A percentile compares a stretch with the other conserved stretches of the same genome.
These are phyloP conservation scores for Eucalyptus tenuipes DNA, from an alignment of 345 rosid genomes.

Conservation along the genomic window DNA sequence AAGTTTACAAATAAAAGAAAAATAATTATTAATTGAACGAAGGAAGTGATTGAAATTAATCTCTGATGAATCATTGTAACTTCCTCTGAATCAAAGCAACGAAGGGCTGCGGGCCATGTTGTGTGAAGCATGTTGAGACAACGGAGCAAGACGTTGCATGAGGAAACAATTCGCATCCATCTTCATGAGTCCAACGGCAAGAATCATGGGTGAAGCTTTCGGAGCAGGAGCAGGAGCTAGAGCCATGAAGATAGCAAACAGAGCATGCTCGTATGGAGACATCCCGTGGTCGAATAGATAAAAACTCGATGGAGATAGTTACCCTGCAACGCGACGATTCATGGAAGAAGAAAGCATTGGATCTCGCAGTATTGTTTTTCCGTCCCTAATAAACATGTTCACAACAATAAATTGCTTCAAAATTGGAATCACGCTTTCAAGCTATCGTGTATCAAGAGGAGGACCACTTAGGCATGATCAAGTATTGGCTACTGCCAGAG, in stretches of 20 bases:
- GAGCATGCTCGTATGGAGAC: background rate
- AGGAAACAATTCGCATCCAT: background rate
- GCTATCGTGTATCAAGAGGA: background rate
- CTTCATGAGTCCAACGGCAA: background rate
- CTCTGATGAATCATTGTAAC: background rate
- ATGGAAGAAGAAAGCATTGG: too few species aligned
- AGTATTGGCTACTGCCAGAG: background rate
- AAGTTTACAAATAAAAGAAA: too few species aligned
- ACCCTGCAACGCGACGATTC: background rate
- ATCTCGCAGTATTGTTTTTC: too few species aligned
- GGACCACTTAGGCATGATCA: background rate
- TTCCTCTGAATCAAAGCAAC: background rate
- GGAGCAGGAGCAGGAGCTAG: background rate
- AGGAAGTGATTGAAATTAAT: background rate
- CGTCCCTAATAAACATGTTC: background rate
- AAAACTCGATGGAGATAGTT: background rate
- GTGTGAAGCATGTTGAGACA: background rate
- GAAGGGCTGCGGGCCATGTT: background rate
- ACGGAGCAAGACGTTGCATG: background rate
- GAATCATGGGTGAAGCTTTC: background rate
- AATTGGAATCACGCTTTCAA: background rate
- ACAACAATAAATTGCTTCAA: background rate
- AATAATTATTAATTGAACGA: background rate
- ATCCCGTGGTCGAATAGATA: background rate
- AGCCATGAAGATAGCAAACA: background rate